These are phyloP conservation scores for Clitopilus passeckerianus DNA, from an alignment of 768 basidiomycete genomes.

Conservation along the genomic window DNA sequence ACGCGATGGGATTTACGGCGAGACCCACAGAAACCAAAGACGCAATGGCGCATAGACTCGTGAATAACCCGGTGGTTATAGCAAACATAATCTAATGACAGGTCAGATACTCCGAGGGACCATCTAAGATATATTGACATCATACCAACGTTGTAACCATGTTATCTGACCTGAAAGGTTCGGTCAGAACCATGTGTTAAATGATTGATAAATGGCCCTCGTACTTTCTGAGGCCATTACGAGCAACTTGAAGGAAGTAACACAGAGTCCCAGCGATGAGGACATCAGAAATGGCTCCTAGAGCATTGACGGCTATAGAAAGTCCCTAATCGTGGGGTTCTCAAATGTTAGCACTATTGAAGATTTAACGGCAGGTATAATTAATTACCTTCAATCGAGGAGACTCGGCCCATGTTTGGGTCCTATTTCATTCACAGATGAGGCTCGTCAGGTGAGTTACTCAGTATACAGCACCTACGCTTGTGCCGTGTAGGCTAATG, in stretches of 20 bases:
- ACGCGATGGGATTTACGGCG: not conserved
- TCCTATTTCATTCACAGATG: too few relatives aligned
- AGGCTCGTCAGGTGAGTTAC: too few relatives aligned
- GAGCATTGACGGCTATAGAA: not conserved
- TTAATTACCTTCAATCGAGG: not conserved
- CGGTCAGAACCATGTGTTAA: not conserved
- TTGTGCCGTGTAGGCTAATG: too few relatives aligned
- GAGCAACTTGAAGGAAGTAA: conserved; percentile 6
- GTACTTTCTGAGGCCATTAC: conserved; percentile 6
- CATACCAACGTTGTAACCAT: not conserved
- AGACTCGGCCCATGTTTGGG: not conserved
- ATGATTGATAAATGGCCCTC: not conserved
- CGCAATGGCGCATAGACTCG: not conserved
- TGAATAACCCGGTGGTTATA: conserved; percentile 4
- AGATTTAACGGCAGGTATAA: not conserved
- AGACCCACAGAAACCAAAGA: not conserved
- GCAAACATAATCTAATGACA: conserved; percentile 6
- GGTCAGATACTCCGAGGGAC: not conserved
- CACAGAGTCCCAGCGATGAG: conserved; percentile 4
- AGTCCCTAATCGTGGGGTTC: not conserved
- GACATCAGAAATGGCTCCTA: conserved; percentile 3
- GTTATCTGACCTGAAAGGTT: not conserved
- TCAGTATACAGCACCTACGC: too few relatives aligned
- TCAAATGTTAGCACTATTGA: not conserved
- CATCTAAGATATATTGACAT: too few relatives aligned